Conservation (phyloP, 169 alveolate species). For the Eimeria falciformis region DNA sequence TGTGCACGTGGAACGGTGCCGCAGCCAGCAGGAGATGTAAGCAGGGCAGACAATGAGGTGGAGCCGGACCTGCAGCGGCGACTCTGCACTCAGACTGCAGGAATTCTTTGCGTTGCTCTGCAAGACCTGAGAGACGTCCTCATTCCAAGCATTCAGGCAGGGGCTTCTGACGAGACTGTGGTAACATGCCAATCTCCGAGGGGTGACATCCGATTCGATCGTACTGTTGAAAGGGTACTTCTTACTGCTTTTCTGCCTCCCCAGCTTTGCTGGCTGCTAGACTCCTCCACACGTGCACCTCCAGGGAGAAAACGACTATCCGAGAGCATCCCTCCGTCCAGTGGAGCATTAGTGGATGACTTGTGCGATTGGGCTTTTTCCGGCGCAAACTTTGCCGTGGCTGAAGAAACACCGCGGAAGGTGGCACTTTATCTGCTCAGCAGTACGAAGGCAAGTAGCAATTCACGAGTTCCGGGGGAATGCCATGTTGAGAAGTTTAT, state of each 20-base stretch:
- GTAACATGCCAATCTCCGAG: background rate
- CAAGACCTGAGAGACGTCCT: conserved; percentile 10
- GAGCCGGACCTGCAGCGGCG: conserved; percentile 41
- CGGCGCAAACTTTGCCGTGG: background rate
- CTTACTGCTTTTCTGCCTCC: conserved; percentile 58
- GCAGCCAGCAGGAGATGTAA: conserved; percentile 5
- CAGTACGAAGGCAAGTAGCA: conserved; percentile 26
- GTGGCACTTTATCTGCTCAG: conserved; percentile 42
- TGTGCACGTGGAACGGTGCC: conserved; percentile 44
- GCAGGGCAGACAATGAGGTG: conserved; percentile 36
- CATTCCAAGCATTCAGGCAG: background rate
- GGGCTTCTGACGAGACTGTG: background rate
- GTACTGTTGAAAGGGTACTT: conserved; percentile 1
- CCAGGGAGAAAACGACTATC: background rate
- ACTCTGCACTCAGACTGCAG: background rate
- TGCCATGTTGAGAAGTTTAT: too few relatives aligned
- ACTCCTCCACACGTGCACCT: background rate
- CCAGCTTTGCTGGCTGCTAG: conserved; percentile 10
- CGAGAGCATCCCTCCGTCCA: background rate
- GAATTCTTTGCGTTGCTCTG: conserved; percentile 23
- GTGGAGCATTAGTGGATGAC: background rate
- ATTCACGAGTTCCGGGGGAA: background rate
- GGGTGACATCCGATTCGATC: background rate
- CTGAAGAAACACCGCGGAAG: conserved; percentile 47
- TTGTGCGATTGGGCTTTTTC: conserved; percentile 33